These are phyloP conservation scores for Dalechampia spathulata DNA, from an alignment of 441 rosid species.

Conservation along the genomic window DNA sequence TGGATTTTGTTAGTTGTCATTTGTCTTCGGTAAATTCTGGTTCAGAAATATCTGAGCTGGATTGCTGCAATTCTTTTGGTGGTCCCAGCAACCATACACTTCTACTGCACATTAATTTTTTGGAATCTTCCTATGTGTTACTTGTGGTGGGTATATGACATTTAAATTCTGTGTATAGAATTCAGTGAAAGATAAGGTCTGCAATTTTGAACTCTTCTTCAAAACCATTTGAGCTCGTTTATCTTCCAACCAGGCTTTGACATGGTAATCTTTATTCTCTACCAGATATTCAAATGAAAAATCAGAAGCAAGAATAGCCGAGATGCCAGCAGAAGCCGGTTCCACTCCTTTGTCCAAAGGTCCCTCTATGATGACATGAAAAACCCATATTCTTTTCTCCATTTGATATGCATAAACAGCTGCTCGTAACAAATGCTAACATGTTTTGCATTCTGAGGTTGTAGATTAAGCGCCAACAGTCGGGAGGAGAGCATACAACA, in stretches of 20 bases:
- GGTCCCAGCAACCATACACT: not conserved
- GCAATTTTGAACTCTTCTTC: too few species aligned
- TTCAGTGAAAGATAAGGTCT: conserved; percentile 5
- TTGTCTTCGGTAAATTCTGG: conserved; percentile 3
- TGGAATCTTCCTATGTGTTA: not conserved
- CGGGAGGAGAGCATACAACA: not conserved
- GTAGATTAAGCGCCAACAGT: conserved; percentile 6
- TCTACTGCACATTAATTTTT: not conserved
- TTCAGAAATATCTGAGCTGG: not conserved
- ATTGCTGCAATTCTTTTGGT: not conserved
- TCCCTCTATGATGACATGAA: conserved; percentile 34
- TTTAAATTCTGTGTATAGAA: conserved; percentile 6
- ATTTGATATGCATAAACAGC: not conserved
- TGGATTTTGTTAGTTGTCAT: not conserved
- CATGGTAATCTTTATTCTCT: not conserved
- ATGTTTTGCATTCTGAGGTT: conserved; percentile 13
- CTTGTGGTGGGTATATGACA: conserved; percentile 1
- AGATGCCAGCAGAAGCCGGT: conserved; percentile 36
- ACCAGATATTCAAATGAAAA: conserved; percentile 81
- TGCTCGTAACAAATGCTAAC: not conserved
- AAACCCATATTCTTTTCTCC: not conserved
- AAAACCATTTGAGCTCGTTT: too few species aligned
- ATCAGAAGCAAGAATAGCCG: conserved; percentile 65
- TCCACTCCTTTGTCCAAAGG: conserved; percentile 28
- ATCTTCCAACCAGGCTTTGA: not conserved